Evolutionary conservation across 345 rosid species (phyloP).

Genomic region (Raphanus raphanistrum): DNA sequence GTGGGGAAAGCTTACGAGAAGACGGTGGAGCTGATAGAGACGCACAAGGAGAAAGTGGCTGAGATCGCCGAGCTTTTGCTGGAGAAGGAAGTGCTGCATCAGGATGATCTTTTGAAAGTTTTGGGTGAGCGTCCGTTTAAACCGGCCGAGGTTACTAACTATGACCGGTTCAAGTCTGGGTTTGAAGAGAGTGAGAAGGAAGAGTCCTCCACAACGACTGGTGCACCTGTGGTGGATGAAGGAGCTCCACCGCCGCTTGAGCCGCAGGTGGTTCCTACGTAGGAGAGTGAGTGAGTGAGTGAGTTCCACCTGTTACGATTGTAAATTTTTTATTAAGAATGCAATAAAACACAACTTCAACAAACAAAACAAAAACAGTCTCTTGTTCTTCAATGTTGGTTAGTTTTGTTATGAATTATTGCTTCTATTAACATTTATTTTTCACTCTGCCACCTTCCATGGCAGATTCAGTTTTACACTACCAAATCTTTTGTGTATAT

Average conservation of each 20-base stretch:
- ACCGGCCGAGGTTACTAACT: conserved; percentile 61
- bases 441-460: neutral
- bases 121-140: conserved; percentile 88
- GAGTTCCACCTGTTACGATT: conserved; percentile 26
- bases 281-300: neutral
- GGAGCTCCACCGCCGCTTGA: conserved; percentile 57
- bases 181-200: conserved; percentile 47
- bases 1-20: conserved; percentile 65
- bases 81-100: conserved; percentile 85
- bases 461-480: no score
- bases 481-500: neutral
- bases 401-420: conserved; percentile 1
- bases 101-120: conserved; percentile 63
- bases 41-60: conserved; percentile 78
- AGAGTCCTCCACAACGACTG: conserved; percentile 20
- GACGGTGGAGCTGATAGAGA: conserved; percentile 61
- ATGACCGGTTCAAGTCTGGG: conserved; percentile 73
- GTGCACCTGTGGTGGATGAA: conserved; percentile 46
- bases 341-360: conserved; percentile 10
- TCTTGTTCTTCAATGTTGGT: conserved; percentile 17
- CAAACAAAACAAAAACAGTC: neutral
- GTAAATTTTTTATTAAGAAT: conserved; percentile 31
- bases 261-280: conserved; percentile 62
- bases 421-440: neutral
- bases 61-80: conserved; percentile 79